Base-by-base conservation (phyloP, 352 stramenopile genomes). In the Phytophthora palmivora region DNA sequence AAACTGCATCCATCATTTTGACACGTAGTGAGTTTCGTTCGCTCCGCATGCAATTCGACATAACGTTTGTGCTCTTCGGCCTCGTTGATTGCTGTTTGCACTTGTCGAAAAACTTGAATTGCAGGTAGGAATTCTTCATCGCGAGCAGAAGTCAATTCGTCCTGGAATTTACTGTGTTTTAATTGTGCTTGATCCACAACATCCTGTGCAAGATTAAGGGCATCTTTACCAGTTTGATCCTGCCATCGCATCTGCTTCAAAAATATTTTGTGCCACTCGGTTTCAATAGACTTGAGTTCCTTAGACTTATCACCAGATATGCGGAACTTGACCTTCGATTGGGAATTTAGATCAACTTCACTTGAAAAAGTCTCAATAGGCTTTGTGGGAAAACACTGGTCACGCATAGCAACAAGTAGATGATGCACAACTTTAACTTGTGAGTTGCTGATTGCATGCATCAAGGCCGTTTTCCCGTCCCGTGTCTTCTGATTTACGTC, bases 401-500 rank as follows among this genome's bases (percentile, higher is more conserved):
- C 76, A 22, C 80, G 73, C 9, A 75, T 58, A 1, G 74, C 78
- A 14, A 74, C 53, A 2, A 92, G 49, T 33, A 94, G 56, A 33
- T 91, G 78, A 19, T 75, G 72, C 22, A 91, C 79, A 28, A 92
- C 75, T 32, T 66, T 70, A 4, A 41, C 16, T 48, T 91, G 78
- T 0, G 63, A 65, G 43, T 94, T 94, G 22, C 46, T 72, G 2
- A 80, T 70, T 0, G 85, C 83, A 54, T 94, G 85, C 3, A 91
- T 82, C 14, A 94, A 52, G 2, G 85, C 82, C 0, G 83, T 92
- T 59, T 86, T 89, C 5, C 80, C 74, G 30, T 92, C 85, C 0
- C 64, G 53, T 0, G 85, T 92, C 18, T 58, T 64, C 19, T 78
- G 68, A 18, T 72, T 34, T 3, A 85, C 41, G 24, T 76, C 32